Evolutionary conservation across 2,329 filamentous ascomycete species (phyloP), one percentile per base, ranked within the genome.

Genomic region (Chaetomium sp.): DNA sequence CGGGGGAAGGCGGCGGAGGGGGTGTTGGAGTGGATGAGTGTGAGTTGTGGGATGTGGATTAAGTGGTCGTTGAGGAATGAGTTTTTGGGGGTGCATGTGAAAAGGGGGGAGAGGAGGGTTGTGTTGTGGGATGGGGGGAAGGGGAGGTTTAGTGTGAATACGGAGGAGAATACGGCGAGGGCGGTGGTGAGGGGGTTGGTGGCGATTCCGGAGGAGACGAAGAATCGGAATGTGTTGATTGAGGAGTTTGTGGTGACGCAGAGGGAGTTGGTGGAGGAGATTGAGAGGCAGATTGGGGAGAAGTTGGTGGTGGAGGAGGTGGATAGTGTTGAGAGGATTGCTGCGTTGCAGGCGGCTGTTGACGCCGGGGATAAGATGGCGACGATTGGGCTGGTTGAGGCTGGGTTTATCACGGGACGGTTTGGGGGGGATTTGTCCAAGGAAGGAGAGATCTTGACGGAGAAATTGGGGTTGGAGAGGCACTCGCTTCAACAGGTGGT

Each of bases 201-300:
- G 4, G 62, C 59, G 55, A 58, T 56, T 12, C 63, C 64, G 32
- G 66, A 64, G n/a, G 66, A 67, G 55, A 71, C 69, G 10, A 67
- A 61, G 58, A 72, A 70, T 51, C 64, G 52, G 40, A 66, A 64
- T 45, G 59, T 71, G 12, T 66, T 62, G 49, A 55, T 71, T n/a
- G 67, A 67, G 52, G 69, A 72, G 51, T 69, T 70, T 53, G 65
- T 64, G 1, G 57, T 66, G 14, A 67, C 65, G 5, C 69, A 70
- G 59, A 66, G 61, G 41, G 61, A 68, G 54, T 46, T 72, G 10
- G 59, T 79, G 43, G 76, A 76, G 50, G 74, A 77, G 7, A 68
- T 80, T 2, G 78, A 81, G 63, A 71, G 74, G 10, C 71, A 76
- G 5, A 74, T 78, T 56, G 72, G 76, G 2, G 69, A 75, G n/a